Base-by-base conservation (phyloP, 225 moss, liverwort and hornwort species). In the Asterella californica region DNA sequence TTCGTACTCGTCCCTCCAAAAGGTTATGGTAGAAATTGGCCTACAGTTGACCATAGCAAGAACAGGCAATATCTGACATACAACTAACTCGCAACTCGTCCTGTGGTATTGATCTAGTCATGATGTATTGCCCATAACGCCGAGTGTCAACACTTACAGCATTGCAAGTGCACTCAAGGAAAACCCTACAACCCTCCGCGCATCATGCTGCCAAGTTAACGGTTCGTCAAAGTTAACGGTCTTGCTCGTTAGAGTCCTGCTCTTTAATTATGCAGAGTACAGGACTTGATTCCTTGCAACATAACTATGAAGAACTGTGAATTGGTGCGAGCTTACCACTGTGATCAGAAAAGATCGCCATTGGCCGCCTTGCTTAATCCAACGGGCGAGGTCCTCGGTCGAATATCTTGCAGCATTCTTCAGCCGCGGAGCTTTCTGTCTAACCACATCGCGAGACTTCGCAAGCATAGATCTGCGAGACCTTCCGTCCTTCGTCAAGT, bases 281-380 rank as follows among this genome's bases (percentile, higher is more conserved):
- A 5, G 32, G 32, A 65, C 3, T 15, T 14, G 30, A 30, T 3
- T 32, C 15, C 9, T 70, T 42, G 25, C 38, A 21, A 36, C 70
- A 25, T 4, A 2, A 32, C 2, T 24, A 42, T 0, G 70, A 24
- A 46, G 14, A 42, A 21, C 1, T 9, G n/a, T 71, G 33, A 54
- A 74, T 6, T 54, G 2, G 1, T 32, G 0, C 2, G 21, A 54
- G 15, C 83, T 81, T 84, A 95, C 95, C 55, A 89, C 74, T 63
- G 88, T 83, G 62, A 96, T 82, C 21, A 92, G 69, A 76, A 88
- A 89, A 55, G 85, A 85, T 52, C 90, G 87, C 84, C 90, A 92
- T 9, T 79, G 74, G 52, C 92, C 88, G 37, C 87, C 91, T 37
- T 79, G 83, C 69, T 88, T 77, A 83, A 91, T 88, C 92, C 93